A percentile compares a stretch with the other conserved stretches of the same genome.
phyloP scores from a whole-genome alignment of 768 basidiomycete genomes.

The Dioszegia hungarica region DNA sequence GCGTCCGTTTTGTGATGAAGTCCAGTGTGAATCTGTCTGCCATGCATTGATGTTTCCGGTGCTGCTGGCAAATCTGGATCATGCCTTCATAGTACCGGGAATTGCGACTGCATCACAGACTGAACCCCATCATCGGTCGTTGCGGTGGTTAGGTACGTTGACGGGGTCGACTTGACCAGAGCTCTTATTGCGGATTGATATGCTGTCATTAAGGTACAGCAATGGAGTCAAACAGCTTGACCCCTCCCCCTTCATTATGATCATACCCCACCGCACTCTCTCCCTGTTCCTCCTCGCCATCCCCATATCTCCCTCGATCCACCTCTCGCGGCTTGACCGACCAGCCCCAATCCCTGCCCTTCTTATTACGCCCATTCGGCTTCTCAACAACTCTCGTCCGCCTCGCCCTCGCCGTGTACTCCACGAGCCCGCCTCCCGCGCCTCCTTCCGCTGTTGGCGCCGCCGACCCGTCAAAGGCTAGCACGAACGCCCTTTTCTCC shows the following conservation, averaged over 20 bases:
- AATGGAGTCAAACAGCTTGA: conserved; percentile 27
- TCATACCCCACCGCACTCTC: conserved; percentile 26
- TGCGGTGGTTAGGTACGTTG: too few species aligned
- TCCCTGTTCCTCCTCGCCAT: conserved; percentile 7
- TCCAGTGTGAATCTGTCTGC: too few species aligned
- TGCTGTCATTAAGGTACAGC: not conserved
- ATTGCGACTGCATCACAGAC: too few species aligned
- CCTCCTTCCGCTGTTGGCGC: conserved; percentile 6
- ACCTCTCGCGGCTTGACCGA: conserved; percentile 17
- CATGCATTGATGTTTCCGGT: too few species aligned
- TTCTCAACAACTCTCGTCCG: conserved; percentile 10
- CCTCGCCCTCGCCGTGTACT: conserved; percentile 6
- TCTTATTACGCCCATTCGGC: conserved; percentile 26
- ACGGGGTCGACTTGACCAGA: too few species aligned
- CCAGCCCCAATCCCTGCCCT: conserved; percentile 39
- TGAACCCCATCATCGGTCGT: too few species aligned
- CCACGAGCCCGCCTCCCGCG: conserved; percentile 14
- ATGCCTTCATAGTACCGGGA: too few species aligned
- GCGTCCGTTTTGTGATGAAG: too few species aligned
- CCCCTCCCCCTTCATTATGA: conserved; percentile 15
- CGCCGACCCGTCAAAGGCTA: conserved; percentile 28
- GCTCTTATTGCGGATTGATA: too few species aligned
- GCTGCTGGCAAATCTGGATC: too few species aligned
- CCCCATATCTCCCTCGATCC: not conserved
- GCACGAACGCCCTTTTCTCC: conserved; percentile 27